Percentiles rank a stretch among this genome's conserved stretches.
phyloP scores from a whole-genome alignment of 1,284 basidiomycete genomes.

The Austroboletus niveus region DNA sequence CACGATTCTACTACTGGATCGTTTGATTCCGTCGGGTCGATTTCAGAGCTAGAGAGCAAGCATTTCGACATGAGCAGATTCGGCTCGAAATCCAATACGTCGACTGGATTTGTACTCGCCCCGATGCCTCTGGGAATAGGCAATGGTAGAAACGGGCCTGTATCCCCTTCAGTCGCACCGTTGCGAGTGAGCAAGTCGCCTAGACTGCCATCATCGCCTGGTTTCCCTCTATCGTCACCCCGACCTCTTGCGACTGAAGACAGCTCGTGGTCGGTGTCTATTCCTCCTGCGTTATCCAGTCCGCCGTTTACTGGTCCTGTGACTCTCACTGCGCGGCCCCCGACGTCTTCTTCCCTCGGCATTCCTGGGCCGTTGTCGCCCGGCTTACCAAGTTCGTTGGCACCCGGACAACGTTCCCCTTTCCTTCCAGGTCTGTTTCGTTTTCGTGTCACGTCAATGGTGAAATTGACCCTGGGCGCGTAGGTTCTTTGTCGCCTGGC shows the following conservation, averaged over 20 bases:
- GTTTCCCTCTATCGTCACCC: constrained; percentile 19
- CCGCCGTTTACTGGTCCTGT: constrained; percentile 9
- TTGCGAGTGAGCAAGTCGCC: constrained; percentile 28
- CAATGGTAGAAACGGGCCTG: not conserved
- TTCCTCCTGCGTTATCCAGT: constrained; percentile 20
- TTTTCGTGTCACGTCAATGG: constrained; percentile 6
- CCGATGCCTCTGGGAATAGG: constrained; percentile 25
- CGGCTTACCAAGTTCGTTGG: constrained; percentile 17
- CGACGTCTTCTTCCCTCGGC: constrained; percentile 1
- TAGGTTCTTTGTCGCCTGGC: constrained; percentile 27
- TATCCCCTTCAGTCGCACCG: constrained; percentile 21
- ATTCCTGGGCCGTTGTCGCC: constrained; percentile 20
- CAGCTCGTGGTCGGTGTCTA: not conserved
- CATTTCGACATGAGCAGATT: constrained; percentile 18
- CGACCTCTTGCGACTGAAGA: constrained; percentile 9
- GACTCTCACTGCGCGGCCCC: not conserved
- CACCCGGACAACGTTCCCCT: constrained; percentile 24
- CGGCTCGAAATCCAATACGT: constrained; percentile 1
- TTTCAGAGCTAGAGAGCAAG: constrained; percentile 25
- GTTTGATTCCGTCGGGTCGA: constrained; percentile 21
- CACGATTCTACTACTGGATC: constrained; percentile 10
- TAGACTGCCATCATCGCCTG: constrained; percentile 17
- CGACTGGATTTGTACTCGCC: constrained; percentile 21
- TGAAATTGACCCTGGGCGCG: not conserved
- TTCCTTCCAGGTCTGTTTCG: constrained; percentile 22